A percentile compares a stretch with the other conserved stretches of the same genome.
phyloP scores from a whole-genome alignment of 306 rosid species.

The Carpinus viminea region DNA sequence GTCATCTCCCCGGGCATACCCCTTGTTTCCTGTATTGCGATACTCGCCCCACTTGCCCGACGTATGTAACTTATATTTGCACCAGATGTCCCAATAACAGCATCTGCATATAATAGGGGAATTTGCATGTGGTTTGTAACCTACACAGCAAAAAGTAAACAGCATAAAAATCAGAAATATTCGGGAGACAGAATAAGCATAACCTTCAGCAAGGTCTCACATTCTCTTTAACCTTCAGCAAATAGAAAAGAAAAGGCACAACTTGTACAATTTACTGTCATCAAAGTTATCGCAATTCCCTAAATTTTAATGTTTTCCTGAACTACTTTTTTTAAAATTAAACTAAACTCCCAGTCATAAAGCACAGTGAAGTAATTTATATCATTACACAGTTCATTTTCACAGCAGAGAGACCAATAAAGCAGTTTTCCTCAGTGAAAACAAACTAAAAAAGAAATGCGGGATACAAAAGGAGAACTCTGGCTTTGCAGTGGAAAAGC shows the following conservation, averaged over 20 bases:
- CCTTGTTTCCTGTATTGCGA: conserved; percentile 65
- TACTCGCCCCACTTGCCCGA: conserved; percentile 62
- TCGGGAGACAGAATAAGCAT: background rate
- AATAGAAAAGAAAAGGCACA: background rate
- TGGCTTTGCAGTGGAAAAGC: background rate
- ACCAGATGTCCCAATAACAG: conserved; percentile 62
- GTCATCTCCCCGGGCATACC: conserved; percentile 70
- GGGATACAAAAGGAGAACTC: background rate
- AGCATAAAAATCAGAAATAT: background rate
- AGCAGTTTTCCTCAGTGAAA: background rate
- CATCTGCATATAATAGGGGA: conserved; percentile 62
- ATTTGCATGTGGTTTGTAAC: conserved; percentile 67
- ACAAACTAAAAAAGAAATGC: background rate
- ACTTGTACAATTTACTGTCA: background rate
- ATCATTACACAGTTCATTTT: background rate
- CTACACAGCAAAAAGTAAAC: conserved; percentile 32
- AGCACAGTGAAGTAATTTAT: background rate
- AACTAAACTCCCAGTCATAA: background rate
- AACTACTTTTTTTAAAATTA: background rate
- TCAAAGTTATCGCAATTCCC: background rate
- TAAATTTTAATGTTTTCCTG: background rate
- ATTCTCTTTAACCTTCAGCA: background rate
- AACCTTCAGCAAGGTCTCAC: background rate
- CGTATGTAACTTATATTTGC: conserved; percentile 62
- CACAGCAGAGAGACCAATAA: background rate